Evolutionary conservation across 2,329 filamentous ascomycete genomes (phyloP), one percentile per base, ranked within the genome.

Genomic region (Clarireedia hainanense): DNA sequence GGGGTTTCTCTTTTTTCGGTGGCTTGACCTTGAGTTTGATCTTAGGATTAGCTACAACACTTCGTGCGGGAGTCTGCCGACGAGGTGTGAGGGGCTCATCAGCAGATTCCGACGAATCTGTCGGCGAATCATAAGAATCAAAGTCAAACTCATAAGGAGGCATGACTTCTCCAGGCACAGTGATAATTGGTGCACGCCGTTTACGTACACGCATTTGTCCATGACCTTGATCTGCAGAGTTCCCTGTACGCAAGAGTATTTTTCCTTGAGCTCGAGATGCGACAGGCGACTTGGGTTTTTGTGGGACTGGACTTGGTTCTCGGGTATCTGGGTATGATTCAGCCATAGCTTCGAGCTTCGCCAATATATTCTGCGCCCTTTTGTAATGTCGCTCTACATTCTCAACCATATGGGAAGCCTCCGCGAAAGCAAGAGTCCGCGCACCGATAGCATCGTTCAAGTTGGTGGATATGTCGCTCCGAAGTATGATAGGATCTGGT

Each of bases 111-210:
- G 43, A 63, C 20, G 47, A 48, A 49, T 65, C 66, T 17, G 52
- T 62, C 7, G 63, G 65, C 7, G 67, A 64, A 47, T 73, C 79
- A 57, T 77, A 81, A 0, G 76, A 74, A 51, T 84, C 80, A 66
- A 83, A 84, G 57, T 84, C 80, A 24, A 85, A 70, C 55, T 86
- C 83, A 63, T 84, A 85, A 0, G 83, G 83, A 1, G 83, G 81
- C 47, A 85, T 73, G 7, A 86, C 83, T 66, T 86, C 82, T 46
- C 83, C 83, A 1, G 83, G 83, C 10, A 86, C 81, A 1, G 81
- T 85, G 47, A 86, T 84, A 43, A 79, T 75, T 5, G 82, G 80
- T 4, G 78, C 74, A 34, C 67, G 65, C 58, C 62, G 65, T 49
- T 65, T 68, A 14, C 64, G 63, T 23, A 66, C 55, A 40, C 58